phyloP scores from a whole-genome alignment of 2,329 filamentous ascomycete species.

The Cladosporium austrohemisphaericum region DNA sequence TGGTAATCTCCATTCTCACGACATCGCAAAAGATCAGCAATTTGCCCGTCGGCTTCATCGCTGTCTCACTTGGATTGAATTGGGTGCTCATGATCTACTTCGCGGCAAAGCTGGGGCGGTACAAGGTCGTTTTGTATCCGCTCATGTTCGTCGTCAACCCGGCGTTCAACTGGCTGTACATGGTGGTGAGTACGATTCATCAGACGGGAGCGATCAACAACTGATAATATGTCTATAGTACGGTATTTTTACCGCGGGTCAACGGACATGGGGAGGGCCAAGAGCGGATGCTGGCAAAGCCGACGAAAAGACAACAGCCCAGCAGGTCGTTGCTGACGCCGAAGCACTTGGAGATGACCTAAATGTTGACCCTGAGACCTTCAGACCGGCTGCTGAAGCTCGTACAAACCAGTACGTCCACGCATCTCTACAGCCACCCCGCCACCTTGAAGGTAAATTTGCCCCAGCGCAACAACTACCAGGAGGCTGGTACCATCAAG shows the following conservation, averaged over 20 bases:
- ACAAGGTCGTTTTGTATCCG: constrained; percentile 92
- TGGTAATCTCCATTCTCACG: constrained; percentile 80
- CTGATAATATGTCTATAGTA: constrained; percentile 46
- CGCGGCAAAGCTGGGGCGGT: constrained; percentile 77
- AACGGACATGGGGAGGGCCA: constrained; percentile 93
- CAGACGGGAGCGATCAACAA: too few relatives aligned
- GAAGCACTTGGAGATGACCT: constrained; percentile 78
- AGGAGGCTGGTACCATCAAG: constrained; percentile 66
- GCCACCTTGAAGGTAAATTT: constrained; percentile 74
- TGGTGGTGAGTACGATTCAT: constrained; percentile 55
- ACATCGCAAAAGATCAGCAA: constrained; percentile 74
- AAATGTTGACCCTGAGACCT: constrained; percentile 84
- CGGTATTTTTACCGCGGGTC: constrained; percentile 89
- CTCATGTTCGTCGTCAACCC: constrained; percentile 94
- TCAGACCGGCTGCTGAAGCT: constrained; percentile 56
- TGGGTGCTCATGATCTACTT: constrained; percentile 97
- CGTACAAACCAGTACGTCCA: constrained; percentile 37
- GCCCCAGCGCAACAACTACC: constrained; percentile 64
- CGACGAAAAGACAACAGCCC: constrained; percentile 69
- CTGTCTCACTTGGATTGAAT: constrained; percentile 85
- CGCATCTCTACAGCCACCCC: constrained; percentile 64
- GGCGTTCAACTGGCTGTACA: constrained; percentile 98
- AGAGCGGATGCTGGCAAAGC: constrained; percentile 83
- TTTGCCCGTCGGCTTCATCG: constrained; percentile 89
- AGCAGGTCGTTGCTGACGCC: constrained; percentile 79